Percentiles rank a stretch among this genome's conserved stretches.
These are phyloP conservation scores for Flaveria floridana DNA, from an alignment of 140 eudicot genomes.

Conservation along the genomic window DNA sequence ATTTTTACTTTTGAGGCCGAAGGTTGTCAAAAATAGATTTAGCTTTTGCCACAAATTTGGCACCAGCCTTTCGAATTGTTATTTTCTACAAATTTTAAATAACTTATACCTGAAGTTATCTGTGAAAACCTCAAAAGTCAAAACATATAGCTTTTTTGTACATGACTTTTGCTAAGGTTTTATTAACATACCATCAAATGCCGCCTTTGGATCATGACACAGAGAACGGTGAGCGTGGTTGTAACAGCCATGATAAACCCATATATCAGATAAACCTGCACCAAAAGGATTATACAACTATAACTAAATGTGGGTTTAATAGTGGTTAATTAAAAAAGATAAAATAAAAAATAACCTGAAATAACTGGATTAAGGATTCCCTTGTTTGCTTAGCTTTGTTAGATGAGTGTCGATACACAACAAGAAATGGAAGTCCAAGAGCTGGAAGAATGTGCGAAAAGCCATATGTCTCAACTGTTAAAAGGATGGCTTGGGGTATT, in stretches of 20 bases:
- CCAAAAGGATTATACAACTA: slow-evolving; percentile 5
- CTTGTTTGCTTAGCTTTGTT: slow-evolving; percentile 34
- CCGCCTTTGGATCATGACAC: slow-evolving; percentile 89
- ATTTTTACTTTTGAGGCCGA: slow-evolving; percentile 6
- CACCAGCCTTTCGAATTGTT: neutral
- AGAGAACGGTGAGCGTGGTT: slow-evolving; percentile 60
- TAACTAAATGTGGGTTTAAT: neutral
- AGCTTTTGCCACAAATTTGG: neutral
- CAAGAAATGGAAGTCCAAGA: slow-evolving; percentile 84
- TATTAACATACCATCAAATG: slow-evolving; percentile 79
- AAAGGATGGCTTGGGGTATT: slow-evolving; percentile 83
- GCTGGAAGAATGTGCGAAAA: slow-evolving; percentile 88
- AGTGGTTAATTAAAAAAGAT: neutral
- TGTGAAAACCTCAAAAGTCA: neutral
- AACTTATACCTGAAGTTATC: neutral
- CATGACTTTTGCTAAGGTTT: neutral
- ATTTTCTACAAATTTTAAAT: no score
- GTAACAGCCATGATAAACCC: slow-evolving; percentile 64
- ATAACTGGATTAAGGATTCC: slow-evolving; percentile 48
- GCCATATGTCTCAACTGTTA: slow-evolving; percentile 86
- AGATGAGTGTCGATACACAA: slow-evolving; percentile 34
- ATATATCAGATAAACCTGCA: slow-evolving; percentile 82
- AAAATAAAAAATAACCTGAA: slow-evolving; percentile 51
- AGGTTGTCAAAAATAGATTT: neutral
- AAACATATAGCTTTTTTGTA: neutral